These are phyloP conservation scores for Musa balbisiana DNA, from an alignment of 202 grass and related monocot genomes.

Conservation along the genomic window DNA sequence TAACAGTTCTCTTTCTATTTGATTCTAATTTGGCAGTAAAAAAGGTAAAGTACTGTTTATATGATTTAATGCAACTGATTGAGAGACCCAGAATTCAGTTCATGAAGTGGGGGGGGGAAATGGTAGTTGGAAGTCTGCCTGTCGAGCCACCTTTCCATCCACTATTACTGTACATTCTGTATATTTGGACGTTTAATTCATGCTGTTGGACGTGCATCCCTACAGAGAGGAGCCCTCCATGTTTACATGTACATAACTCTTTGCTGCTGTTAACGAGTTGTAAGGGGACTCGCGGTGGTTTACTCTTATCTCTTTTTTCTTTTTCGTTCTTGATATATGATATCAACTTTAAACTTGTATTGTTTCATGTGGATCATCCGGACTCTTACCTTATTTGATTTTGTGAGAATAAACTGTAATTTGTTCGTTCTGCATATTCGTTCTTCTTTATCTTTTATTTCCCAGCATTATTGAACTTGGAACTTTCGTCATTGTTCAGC, in stretches of 20 bases:
- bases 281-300: background rate
- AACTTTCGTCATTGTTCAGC: no score
- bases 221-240: background rate
- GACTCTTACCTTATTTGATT: no score
- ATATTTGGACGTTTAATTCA: constrained; percentile 3
- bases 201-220: background rate
- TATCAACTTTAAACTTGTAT: background rate
- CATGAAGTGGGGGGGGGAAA: background rate
- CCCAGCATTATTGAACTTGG: no score
- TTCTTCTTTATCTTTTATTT: no score
- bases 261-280: background rate
- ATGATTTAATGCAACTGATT: background rate
- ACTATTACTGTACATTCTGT: constrained; percentile 17
- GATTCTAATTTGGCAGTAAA: background rate
- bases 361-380: background rate
- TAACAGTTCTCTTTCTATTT: background rate
- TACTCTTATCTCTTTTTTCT: background rate
- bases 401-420: no score
- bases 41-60: background rate
- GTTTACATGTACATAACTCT: background rate
- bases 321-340: background rate
- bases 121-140: background rate
- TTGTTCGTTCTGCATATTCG: no score
- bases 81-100: background rate
- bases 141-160: background rate